Evolutionary conservation across 805 yeast species (phyloP), one percentile per base, ranked within the genome.

Genomic region (Candida golubevii): DNA sequence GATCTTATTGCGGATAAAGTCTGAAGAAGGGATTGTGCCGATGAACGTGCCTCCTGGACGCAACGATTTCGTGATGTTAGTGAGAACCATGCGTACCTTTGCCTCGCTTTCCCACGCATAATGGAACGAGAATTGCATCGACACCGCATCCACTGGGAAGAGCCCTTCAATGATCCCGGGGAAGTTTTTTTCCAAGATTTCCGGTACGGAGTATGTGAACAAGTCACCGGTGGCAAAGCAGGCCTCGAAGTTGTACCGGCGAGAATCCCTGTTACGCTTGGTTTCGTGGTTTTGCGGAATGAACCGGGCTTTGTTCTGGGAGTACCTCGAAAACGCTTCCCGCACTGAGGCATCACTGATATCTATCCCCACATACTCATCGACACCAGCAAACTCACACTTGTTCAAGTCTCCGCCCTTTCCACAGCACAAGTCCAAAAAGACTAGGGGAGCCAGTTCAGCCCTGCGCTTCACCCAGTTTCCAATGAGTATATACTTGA

Each of bases 371-470:
- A 90, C 80, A 53, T 85, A 87, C 38, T 89, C 90, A 18, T 79
- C 75, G 2, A 88, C 77, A 15, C 78, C 70, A 1, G 88, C 84
- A 54, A 79, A 79, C 41, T 83, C 85, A 82, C 96, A 91, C 62
- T 93, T 93, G 55, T 85, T 80, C 57, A 93, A 68, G 67, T 93
- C 99, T 26, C 99, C 99, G 41, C 99, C 99, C 62, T 93, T 95
- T 11, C 99, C 99, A 65, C 98, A 90, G 12, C 97, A 97, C 44
- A 91, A 65, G 59, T 93, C 99, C 14, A 93, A 67, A 1, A 85
- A 77, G 75, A 48, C 78, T 67, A 37, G 58, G 4, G 69, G 66
- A 1, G 54, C 59, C 8, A 38, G 45, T 2, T 53, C 58, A 7
- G 57, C 49, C 12, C 56, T 51, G 14, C 59, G 54, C 31, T 68